Base-by-base conservation (phyloP, 1,284 basidiomycete genomes). In the Pterulicium gracile region DNA sequence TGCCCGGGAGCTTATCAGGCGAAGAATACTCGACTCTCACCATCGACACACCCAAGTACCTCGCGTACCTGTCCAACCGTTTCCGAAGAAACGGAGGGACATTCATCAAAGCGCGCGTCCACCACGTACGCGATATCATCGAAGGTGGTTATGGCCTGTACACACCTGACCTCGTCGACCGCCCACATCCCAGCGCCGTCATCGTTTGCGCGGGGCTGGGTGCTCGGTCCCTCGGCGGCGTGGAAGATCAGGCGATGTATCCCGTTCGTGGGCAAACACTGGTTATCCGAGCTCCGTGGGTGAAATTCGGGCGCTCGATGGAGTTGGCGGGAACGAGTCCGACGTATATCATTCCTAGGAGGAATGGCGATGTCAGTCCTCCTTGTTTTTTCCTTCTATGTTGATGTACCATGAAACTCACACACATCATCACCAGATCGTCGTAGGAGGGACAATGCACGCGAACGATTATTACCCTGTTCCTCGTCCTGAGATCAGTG, bases 251-350 rank as follows among this genome's bases (percentile, higher is more conserved):
- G 45, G 63, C 66, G 14, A 72, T 92, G 18, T 79, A 79, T 58
- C 91, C 92, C 0, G 76, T 92, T 45, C 74, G 89, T 36, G 93
- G 93, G 0, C 93, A 96, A 63, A 93, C 88, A 0, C 77, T 92
- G 5, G 64, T 90, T 20, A 68, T 90, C 12, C 65, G 75, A 46
- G 85, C 88, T 0, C 89, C 90, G 1, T 77, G 60, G 88, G 73
- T 89, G 43, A 69, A 63, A 41, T 73, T 73, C 50, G 85, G 83
- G 14, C 66, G 70, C 49, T 78, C 79, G 1, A 58, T 76, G 14
- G 71, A 69, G 45, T 66, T 62, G 20, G 55, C 59, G 3, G 64
- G 70, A 14, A 32, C 10, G 27, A 77, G 75, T 4, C 61, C 66
- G 0, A 76, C 77, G 32, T 90, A 88, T 61, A 69, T 83, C 49